Percentiles rank a stretch among this genome's conserved stretches.
Evolutionary conservation across 106 monocot species (phyloP).

Genomic region (Phalaenopsis aphrodite): DNA sequence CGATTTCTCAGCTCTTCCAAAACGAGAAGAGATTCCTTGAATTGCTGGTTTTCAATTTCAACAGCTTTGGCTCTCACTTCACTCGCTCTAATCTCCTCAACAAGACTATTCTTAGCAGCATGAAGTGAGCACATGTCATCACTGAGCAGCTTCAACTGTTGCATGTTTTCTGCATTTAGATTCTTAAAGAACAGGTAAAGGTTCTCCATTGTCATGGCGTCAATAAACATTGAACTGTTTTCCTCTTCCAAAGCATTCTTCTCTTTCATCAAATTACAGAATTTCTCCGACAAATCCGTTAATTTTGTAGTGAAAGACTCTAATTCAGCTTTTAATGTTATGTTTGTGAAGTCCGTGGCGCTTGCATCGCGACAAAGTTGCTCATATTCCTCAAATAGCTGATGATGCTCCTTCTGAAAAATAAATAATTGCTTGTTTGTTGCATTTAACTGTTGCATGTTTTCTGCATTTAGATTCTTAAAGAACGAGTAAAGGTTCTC

Average conservation of each 20-base stretch:
- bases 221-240: conserved; percentile 21
- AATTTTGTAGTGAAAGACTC: conserved; percentile 15
- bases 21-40: conserved; percentile 16
- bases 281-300: conserved; percentile 18
- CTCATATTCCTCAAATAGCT: conserved; percentile 23
- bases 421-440: conserved; percentile 15
- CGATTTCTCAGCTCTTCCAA: conserved; percentile 13
- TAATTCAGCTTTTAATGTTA: conserved; percentile 22
- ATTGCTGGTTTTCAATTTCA: conserved; percentile 23
- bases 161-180: conserved; percentile 26
- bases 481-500: conserved; percentile 39
- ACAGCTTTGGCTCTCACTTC: conserved; percentile 17
- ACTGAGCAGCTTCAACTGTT: conserved; percentile 19
- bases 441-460: conserved; percentile 14
- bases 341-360: conserved; percentile 9
- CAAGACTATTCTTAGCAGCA: conserved; percentile 16
- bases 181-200: conserved; percentile 33
- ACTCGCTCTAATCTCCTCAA: conserved; percentile 21
- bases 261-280: conserved; percentile 22
- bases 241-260: conserved; percentile 32
- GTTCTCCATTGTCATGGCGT: conserved; percentile 27
- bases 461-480: conserved; percentile 29
- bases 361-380: conserved; percentile 18
- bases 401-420: conserved; percentile 18
- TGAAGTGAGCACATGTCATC: conserved; percentile 17